Percentiles rank a stretch among this genome's conserved stretches.
Conservation (phyloP, 148 eudicot species). For the Arbutus unedo region DNA sequence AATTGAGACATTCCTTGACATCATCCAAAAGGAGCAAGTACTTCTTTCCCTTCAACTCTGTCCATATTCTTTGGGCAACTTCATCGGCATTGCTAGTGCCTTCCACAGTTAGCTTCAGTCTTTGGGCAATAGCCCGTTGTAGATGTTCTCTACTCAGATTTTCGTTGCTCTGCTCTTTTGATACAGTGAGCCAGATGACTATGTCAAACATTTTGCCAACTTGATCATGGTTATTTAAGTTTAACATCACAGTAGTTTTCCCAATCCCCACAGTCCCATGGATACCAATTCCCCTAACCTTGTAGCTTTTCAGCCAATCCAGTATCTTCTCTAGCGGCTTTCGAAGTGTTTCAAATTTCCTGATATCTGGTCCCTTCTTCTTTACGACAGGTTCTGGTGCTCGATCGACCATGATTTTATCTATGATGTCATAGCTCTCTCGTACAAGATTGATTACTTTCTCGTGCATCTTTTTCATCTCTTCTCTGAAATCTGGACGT, state of each 20-base stretch:
- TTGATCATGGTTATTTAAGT: constrained; percentile 20
- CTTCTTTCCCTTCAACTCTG: constrained; percentile 6
- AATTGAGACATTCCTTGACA: constrained; percentile 4
- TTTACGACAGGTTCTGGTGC: not conserved
- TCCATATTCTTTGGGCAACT: not conserved
- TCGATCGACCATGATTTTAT: not conserved
- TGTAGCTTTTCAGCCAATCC: not conserved
- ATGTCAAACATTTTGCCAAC: constrained; percentile 14
- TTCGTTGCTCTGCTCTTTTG: constrained; percentile 3
- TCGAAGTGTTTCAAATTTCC: not conserved
- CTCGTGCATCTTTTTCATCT: not conserved
- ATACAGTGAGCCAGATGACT: constrained; percentile 18
- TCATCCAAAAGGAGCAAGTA: constrained; percentile 25
- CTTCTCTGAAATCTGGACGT: not conserved
- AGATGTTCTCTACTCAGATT: constrained; percentile 11
- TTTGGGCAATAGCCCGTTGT: not conserved
- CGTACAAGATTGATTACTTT: not conserved
- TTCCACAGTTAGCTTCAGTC: not conserved
- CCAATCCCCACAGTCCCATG: constrained; percentile 9
- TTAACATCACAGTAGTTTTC: constrained; percentile 14
- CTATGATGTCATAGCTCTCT: not conserved
- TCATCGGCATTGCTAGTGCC: not conserved
- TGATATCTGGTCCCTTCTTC: not conserved
- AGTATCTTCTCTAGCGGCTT: constrained; percentile 12
- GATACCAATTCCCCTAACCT: constrained; percentile 6